Conservation (phyloP, 495 filamentous ascomycete genomes). For the Haplographium delicatum region DNA sequence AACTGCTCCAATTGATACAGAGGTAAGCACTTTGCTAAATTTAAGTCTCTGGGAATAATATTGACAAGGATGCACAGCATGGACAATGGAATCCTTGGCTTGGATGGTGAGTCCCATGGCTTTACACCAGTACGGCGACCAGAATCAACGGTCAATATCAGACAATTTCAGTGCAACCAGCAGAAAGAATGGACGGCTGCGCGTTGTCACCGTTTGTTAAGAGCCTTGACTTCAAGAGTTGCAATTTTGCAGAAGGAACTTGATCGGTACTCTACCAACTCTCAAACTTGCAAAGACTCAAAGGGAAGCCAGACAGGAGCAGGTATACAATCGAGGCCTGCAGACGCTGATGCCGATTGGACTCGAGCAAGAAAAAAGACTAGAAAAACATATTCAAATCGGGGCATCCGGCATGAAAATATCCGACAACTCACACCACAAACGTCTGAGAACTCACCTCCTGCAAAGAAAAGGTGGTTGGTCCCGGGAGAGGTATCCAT, state of each 20-base stretch:
- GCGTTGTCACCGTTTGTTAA: slow-evolving; percentile 49
- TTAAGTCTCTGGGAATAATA: too few relatives aligned
- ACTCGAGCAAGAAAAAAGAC: slow-evolving; percentile 24
- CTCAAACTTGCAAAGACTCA: not conserved
- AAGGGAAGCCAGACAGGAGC: too few relatives aligned
- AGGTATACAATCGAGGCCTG: not conserved
- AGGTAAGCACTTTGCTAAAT: too few relatives aligned
- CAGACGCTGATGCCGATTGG: slow-evolving; percentile 26
- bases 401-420: not conserved
- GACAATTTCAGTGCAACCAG: slow-evolving; percentile 4
- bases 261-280: not conserved
- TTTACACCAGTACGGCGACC: slow-evolving; percentile 18
- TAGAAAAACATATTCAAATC: slow-evolving; percentile 31
- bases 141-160: slow-evolving; percentile 14
- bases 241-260: slow-evolving; percentile 42
- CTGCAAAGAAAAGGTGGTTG: not conserved
- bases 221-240: slow-evolving; percentile 48
- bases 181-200: slow-evolving; percentile 49
- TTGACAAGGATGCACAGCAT: slow-evolving; percentile 3
- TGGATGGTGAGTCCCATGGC: not conserved
- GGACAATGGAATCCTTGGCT: slow-evolving; percentile 3
- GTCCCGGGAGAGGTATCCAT: slow-evolving; percentile 23
- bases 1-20: too few relatives aligned
- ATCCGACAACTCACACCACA: not conserved
- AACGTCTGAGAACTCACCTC: not conserved